These are phyloP conservation scores for Nitzschia palea DNA, from an alignment of 108 stramenopile genomes.

Conservation along the genomic window DNA sequence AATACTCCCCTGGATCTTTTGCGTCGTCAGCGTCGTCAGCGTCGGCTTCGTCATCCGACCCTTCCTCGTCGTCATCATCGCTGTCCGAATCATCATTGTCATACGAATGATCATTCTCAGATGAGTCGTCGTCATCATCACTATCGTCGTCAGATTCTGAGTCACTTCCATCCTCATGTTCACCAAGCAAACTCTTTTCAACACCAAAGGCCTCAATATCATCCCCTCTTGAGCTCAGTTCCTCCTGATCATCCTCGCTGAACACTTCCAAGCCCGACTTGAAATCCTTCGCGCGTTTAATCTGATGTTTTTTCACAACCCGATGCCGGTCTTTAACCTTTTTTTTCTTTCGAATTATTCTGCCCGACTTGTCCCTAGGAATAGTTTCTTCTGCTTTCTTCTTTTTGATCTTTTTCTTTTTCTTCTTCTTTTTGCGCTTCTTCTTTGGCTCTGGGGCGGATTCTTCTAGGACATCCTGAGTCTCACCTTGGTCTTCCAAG, in stretches of 20 bases:
- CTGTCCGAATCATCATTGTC: conserved; percentile 10
- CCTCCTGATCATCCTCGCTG: conserved; percentile 18
- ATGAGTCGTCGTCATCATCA: background rate
- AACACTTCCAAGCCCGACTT: conserved; percentile 21
- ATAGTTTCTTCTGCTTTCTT: conserved; percentile 1
- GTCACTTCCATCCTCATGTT: background rate
- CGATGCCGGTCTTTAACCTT: conserved; percentile 20
- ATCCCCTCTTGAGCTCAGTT: background rate
- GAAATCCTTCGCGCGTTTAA: conserved; percentile 27
- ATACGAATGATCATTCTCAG: background rate
- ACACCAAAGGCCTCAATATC: background rate
- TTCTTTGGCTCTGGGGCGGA: background rate
- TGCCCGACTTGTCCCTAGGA: conserved; percentile 20
- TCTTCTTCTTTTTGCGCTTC: conserved; percentile 13
- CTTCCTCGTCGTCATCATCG: conserved; percentile 17
- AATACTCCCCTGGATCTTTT: background rate
- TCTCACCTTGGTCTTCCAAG: background rate
- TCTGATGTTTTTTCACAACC: conserved; percentile 24
- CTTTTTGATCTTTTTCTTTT: conserved; percentile 9
- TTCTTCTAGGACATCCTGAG: background rate
- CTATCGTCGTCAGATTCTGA: conserved; percentile 2
- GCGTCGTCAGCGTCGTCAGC: background rate
- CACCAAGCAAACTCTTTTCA: background rate
- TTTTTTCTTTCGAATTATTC: conserved; percentile 11
- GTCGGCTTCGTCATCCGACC: background rate